These are phyloP conservation scores for Ophiostoma tasmaniense DNA, from an alignment of 2,329 filamentous ascomycete species.

Conservation along the genomic window DNA sequence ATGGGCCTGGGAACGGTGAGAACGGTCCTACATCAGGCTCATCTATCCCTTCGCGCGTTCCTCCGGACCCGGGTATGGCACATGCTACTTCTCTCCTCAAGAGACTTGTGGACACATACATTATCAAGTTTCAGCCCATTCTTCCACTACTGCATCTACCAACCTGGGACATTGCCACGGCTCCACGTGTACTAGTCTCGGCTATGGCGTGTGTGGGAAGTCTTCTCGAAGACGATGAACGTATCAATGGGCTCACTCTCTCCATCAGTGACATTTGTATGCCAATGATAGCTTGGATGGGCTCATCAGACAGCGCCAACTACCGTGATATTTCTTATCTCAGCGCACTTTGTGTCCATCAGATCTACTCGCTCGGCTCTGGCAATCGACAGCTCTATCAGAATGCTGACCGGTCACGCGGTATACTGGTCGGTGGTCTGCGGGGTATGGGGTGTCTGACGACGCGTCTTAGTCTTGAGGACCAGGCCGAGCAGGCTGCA, in stretches of 20 bases:
- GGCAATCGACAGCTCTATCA: conserved; percentile 27
- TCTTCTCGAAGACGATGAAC: conserved; percentile 19
- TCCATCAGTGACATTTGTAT: conserved; percentile 25
- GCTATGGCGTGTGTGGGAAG: conserved; percentile 28
- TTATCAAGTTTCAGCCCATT: conserved; percentile 25
- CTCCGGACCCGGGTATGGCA: conserved; percentile 14
- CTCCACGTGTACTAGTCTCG: conserved; percentile 24
- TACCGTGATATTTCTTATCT: conserved; percentile 25
- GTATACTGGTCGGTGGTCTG: conserved; percentile 25
- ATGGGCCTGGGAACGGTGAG: neutral
- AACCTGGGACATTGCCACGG: conserved; percentile 23
- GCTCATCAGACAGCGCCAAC: conserved; percentile 23
- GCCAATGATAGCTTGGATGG: conserved; percentile 26
- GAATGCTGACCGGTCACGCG: conserved; percentile 26
- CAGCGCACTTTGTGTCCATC: conserved; percentile 26
- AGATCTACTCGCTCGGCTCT: conserved; percentile 28
- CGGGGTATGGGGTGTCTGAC: conserved; percentile 25
- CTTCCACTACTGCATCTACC: conserved; percentile 27
- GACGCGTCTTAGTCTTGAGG: conserved; percentile 16
- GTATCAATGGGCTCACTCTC: conserved; percentile 19
- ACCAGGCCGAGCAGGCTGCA: conserved; percentile 10
- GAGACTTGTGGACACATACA: conserved; percentile 23
- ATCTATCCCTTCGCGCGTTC: neutral
- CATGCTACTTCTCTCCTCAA: conserved; percentile 22
- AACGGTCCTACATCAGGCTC: neutral